Evolutionary conservation across 2,329 filamentous ascomycete genomes (phyloP), one percentile per base, ranked within the genome.

Genomic region (Fusarium pilosicola): DNA sequence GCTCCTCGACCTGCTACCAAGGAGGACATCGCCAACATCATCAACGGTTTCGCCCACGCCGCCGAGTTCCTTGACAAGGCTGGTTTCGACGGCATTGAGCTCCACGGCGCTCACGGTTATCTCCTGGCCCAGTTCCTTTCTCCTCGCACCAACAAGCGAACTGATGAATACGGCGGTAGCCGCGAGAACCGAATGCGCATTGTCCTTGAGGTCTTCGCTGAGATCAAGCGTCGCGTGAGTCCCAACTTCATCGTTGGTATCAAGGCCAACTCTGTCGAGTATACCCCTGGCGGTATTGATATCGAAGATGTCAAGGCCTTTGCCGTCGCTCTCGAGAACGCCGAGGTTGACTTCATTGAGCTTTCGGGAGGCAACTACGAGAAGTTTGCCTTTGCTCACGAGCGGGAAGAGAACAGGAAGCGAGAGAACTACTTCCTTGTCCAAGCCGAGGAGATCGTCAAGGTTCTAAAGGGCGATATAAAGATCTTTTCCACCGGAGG

Each of bases 301-400:
- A 81, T 86, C 3, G 83, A 86, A 7, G 88, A 90, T 58, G 85
- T 86, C 2, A 83, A 81, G 39, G 79, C 85, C 44, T 79, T 90
- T 32, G 85, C 83, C 73, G 72, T 79, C 10, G 78, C 83, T 8
- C 80, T 89, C 1, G 85, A 89, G 72, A 78, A 83, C 38, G 84
- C 86, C 59, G 78, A 76, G 15, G 86, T 89, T 44, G 85, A 89
- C 74, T 88, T 89, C 69, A 85, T 91, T 11, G 89, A 91, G 80
- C 81, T 91, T 1, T 86, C 83, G 0, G 89, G 89, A 38, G 89
- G 89, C 5, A 91, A 88, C 1, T 90, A 89, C 73, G 86, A 91
- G 80, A 79, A 83, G 30, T 77, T 87, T 2, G 87, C 85, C 0
- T 88, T 89, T 69, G 75, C 73, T 1, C 85, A 88, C 75, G 83